Conservation (phyloP, 2,329 filamentous ascomycete genomes). For the Capronia americana region DNA sequence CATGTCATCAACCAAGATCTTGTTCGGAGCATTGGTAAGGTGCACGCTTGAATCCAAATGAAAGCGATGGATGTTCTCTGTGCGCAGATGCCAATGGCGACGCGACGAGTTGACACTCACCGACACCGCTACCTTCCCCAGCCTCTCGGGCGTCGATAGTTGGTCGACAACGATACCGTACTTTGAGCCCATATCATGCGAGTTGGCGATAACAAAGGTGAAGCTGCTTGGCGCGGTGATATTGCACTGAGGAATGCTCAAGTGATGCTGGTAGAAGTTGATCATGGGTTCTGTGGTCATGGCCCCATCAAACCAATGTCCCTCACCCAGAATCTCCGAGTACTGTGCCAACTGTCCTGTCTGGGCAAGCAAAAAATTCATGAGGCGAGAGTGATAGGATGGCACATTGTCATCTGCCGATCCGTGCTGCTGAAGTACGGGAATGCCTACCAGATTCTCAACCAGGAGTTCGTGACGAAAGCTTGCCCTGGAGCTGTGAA, state of each 20-base stretch:
- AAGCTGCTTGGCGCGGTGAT: conserved; percentile 48
- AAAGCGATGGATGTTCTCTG: conserved; percentile 54
- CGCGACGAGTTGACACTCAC: conserved; percentile 6
- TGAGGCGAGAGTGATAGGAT: conserved; percentile 61
- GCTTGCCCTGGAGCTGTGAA: conserved; percentile 57
- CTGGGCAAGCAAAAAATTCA: conserved; percentile 57
- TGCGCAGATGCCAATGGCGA: conserved; percentile 49
- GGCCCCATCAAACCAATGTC: conserved; percentile 62
- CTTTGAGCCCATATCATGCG: conserved; percentile 60
- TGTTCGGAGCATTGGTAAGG: conserved; percentile 20
- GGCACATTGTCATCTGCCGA: conserved; percentile 65
- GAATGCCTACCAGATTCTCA: conserved; percentile 59
- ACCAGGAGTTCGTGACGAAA: conserved; percentile 64
- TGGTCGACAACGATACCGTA: conserved; percentile 59
- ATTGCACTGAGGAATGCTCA: conserved; percentile 37
- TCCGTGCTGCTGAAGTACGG: conserved; percentile 64
- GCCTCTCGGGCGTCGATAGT: conserved; percentile 56
- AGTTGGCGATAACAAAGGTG: conserved; percentile 57
- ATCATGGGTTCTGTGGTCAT: conserved; percentile 60
- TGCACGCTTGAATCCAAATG: conserved; percentile 40
- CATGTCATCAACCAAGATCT: conserved; percentile 30
- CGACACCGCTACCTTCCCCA: conserved; percentile 57
- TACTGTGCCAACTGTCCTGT: conserved; percentile 53
- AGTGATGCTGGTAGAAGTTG: conserved; percentile 55
- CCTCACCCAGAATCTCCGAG: conserved; percentile 56